These are phyloP conservation scores for Quercus ilex DNA, from an alignment of 306 rosid species.

Conservation along the genomic window DNA sequence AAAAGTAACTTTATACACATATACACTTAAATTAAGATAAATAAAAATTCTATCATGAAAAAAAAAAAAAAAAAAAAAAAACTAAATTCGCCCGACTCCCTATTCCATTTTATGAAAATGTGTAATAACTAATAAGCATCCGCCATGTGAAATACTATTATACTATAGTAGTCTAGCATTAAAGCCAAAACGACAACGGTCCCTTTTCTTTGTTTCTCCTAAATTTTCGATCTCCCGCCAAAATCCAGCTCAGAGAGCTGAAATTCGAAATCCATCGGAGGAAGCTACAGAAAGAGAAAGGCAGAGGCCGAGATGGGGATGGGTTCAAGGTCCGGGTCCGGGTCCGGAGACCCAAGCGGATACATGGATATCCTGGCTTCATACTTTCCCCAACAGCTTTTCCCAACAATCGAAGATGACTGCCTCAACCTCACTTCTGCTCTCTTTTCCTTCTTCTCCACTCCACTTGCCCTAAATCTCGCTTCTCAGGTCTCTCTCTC, in stretches of 20 bases:
- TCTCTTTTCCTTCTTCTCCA: conserved; percentile 59
- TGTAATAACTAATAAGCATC: too few species aligned
- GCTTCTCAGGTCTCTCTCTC: conserved; percentile 51
- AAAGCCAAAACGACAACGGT: too few species aligned
- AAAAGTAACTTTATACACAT: rapidly evolving
- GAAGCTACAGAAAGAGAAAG: not conserved
- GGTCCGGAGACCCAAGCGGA: conserved; percentile 21
- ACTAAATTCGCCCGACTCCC: too few species aligned
- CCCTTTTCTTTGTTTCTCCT: too few species aligned
- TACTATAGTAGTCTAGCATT: too few species aligned
- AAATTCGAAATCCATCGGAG: not conserved
- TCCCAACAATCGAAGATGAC: conserved; percentile 50
- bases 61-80: too few species aligned
- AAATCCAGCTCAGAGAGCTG: conserved; percentile 11
- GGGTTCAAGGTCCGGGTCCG: conserved; percentile 1
- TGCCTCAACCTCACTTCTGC: conserved; percentile 54
- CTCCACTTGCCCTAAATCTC: conserved; percentile 39
- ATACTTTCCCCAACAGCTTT: conserved; percentile 65
- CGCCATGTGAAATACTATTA: too few species aligned
- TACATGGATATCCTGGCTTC: conserved; percentile 22
- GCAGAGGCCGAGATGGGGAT: not conserved
- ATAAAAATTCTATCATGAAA: too few species aligned
- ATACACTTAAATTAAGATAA: too few species aligned
- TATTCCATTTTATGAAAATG: too few species aligned
- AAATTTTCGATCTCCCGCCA: conserved; percentile 31